phyloP scores from a whole-genome alignment of 257 asterid genomes.

The Scutellaria baicalensis region DNA sequence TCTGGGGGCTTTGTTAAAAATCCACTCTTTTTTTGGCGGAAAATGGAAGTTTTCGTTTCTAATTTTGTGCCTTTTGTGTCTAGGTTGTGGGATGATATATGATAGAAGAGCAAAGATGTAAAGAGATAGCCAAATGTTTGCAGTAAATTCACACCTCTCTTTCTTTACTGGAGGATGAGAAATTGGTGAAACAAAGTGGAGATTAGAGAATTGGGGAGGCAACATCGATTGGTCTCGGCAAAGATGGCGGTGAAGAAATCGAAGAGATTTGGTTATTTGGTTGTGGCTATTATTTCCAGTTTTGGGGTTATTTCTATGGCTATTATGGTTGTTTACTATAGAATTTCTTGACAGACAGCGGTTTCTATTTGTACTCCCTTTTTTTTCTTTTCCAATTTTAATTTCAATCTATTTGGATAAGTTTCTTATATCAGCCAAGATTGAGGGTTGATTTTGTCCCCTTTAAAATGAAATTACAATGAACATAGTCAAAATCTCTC shows the following conservation, averaged over 20 bases:
- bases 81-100: too few species aligned
- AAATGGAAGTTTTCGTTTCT: too few species aligned
- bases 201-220: slow-evolving; percentile 22
- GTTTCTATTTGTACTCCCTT: slow-evolving; percentile 15
- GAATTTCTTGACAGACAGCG: slow-evolving; percentile 97
- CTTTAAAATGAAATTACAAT: not conserved
- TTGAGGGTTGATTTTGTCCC: too few species aligned
- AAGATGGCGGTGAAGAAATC: slow-evolving; percentile 70
- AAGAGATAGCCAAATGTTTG: too few species aligned
- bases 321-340: slow-evolving; percentile 63
- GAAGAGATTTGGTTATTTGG: slow-evolving; percentile 73
- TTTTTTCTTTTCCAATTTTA: too few species aligned
- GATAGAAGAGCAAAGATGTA: too few species aligned
- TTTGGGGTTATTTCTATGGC: slow-evolving; percentile 85
- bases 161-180: slow-evolving; percentile 47
- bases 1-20: too few species aligned
- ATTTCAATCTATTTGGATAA: not conserved
- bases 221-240: slow-evolving; percentile 32
- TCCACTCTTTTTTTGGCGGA: too few species aligned
- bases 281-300: slow-evolving; percentile 96
- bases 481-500: not conserved
- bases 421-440: not conserved
- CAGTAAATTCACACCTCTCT: too few species aligned
- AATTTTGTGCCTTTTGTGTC: too few species aligned
- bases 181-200: slow-evolving; percentile 22